Conservation (phyloP, 768 basidiomycete species). For the Termitomyces sp. region DNA sequence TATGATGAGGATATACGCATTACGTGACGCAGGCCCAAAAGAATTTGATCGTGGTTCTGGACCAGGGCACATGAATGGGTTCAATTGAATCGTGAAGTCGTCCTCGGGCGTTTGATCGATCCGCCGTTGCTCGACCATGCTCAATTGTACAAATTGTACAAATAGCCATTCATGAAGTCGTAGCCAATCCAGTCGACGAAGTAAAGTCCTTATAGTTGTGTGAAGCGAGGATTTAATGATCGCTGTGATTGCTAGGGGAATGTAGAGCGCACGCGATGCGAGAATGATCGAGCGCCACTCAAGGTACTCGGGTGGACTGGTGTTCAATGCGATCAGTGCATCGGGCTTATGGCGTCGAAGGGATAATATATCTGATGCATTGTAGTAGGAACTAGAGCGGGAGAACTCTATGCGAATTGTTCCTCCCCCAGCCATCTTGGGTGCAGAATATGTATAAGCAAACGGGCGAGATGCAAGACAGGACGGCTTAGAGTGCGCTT, state of each 20-base stretch:
- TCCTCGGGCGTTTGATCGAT: not conserved
- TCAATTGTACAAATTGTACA: slow-evolving; percentile 3
- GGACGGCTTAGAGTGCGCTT: slow-evolving; percentile 23
- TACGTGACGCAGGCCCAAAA: slow-evolving; percentile 10
- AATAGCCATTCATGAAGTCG: too few species aligned
- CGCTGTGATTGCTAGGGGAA: slow-evolving; percentile 24
- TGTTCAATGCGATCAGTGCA: slow-evolving; percentile 39
- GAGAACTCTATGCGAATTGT: slow-evolving; percentile 33
- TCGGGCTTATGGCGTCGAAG: slow-evolving; percentile 25
- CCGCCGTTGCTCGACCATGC: not conserved
- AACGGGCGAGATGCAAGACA: slow-evolving; percentile 26
- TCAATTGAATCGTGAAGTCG: slow-evolving; percentile 8
- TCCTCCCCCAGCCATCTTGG: slow-evolving; percentile 34
- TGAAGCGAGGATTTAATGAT: not conserved
- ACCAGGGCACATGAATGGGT: slow-evolving; percentile 21
- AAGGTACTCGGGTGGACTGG: slow-evolving; percentile 32
- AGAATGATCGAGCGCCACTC: slow-evolving; percentile 32
- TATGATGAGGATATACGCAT: slow-evolving; percentile 15
- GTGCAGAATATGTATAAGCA: slow-evolving; percentile 30
- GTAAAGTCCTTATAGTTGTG: not conserved
- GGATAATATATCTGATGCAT: slow-evolving; percentile 3
- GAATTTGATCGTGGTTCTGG: slow-evolving; percentile 1
- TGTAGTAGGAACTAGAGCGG: slow-evolving; percentile 11
- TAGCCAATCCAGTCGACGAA: not conserved
- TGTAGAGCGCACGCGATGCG: slow-evolving; percentile 21